Percentiles rank a stretch among this genome's conserved stretches.
phyloP scores from a whole-genome alignment of 495 filamentous ascomycete species.

The Aspergillus hancockii region DNA sequence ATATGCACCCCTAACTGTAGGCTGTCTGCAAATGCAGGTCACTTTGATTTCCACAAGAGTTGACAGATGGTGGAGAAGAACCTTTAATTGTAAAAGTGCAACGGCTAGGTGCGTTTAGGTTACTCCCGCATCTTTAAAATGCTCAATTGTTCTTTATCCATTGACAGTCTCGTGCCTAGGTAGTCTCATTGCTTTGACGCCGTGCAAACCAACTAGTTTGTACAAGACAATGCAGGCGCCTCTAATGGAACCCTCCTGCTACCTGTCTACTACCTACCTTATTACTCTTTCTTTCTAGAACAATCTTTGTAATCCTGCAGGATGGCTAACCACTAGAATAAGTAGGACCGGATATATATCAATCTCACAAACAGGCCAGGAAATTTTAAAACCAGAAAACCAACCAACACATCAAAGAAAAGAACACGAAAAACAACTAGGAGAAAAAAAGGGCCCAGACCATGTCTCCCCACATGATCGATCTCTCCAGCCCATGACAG shows the following conservation, averaged over 20 bases:
- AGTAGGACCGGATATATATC: no score
- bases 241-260: no score
- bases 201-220: constrained; percentile 7
- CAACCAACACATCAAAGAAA: not conserved
- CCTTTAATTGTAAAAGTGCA: not conserved
- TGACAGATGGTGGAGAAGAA: not conserved
- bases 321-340: not conserved
- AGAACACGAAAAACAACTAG: not conserved
- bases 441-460: not conserved
- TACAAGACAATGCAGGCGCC: not conserved
- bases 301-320: not conserved
- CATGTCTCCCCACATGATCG: not conserved
- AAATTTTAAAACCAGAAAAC: not conserved
- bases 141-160: not conserved
- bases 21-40: constrained; percentile 14
- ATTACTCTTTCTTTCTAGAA: not conserved
- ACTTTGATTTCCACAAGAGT: constrained; percentile 2
- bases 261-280: no score
- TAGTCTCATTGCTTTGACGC: no score
- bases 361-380: no score
- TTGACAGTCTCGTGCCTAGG: not conserved
- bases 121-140: not conserved
- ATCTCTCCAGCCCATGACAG: not conserved
- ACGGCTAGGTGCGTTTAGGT: not conserved
- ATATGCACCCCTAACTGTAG: not conserved